Evolutionary conservation across 2,329 filamentous ascomycete species (phyloP).

Genomic region (Ceratocystis colombiana): DNA sequence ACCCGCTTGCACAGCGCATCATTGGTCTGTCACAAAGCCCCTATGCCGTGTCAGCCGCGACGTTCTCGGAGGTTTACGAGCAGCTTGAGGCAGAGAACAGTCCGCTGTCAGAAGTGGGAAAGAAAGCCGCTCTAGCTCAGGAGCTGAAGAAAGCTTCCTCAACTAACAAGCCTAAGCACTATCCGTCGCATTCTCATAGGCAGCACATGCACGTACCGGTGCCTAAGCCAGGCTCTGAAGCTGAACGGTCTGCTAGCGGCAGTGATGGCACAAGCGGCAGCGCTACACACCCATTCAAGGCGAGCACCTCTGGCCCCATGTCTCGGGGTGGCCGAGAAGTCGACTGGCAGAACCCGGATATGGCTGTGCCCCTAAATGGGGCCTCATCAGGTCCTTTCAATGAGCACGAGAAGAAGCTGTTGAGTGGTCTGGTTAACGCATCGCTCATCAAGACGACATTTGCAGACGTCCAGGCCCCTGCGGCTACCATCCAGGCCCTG

Average conservation of each 20-base stretch:
- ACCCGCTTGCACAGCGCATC: conserved; percentile 23
- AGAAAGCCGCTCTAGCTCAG: conserved; percentile 17
- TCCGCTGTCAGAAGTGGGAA: conserved; percentile 22
- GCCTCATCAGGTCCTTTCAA: conserved; percentile 39
- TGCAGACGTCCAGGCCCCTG: conserved; percentile 69
- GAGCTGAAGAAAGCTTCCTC: conserved; percentile 13
- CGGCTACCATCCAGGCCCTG: conserved; percentile 74
- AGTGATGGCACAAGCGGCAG: neutral
- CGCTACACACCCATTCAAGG: conserved; percentile 8
- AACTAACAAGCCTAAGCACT: conserved; percentile 7
- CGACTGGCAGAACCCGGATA: conserved; percentile 7
- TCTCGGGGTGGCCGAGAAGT: conserved; percentile 21
- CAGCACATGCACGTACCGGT: conserved; percentile 21
- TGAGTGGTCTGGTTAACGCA: conserved; percentile 72
- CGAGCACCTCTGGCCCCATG: conserved; percentile 9
- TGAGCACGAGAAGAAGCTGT: conserved; percentile 69
- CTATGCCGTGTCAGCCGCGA: conserved; percentile 19
- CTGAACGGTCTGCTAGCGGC: neutral
- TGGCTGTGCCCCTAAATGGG: conserved; percentile 10
- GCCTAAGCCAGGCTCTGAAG: conserved; percentile 12
- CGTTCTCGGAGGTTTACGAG: conserved; percentile 18
- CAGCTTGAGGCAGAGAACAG: conserved; percentile 15
- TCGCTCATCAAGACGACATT: conserved; percentile 80
- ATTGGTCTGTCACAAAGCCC: conserved; percentile 19
- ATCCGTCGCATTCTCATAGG: conserved; percentile 11